These are phyloP conservation scores for Penicillium sp. DNA, from an alignment of 2,329 filamentous ascomycete species.

Conservation along the genomic window DNA sequence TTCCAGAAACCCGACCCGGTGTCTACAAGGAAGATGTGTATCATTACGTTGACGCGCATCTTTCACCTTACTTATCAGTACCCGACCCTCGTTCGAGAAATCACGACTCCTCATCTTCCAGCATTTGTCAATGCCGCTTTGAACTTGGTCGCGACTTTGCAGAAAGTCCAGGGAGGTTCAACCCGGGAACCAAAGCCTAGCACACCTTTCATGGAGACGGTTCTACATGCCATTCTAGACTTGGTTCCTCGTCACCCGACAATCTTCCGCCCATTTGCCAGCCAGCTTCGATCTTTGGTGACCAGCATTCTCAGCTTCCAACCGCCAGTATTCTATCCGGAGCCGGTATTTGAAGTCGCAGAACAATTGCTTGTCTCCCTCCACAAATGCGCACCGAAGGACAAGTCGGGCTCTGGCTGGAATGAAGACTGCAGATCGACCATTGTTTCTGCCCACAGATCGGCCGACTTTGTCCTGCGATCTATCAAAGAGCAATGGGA, in stretches of 20 bases:
- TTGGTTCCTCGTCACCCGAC: conserved; percentile 77
- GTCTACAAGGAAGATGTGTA: conserved; percentile 67
- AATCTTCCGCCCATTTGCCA: conserved; percentile 70
- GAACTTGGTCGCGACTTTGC: conserved; percentile 52
- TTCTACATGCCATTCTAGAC: conserved; percentile 65
- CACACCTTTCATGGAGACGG: conserved; percentile 56
- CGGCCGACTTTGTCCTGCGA: conserved; percentile 71
- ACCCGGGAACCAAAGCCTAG: conserved; percentile 35
- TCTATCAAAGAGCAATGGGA: conserved; percentile 78
- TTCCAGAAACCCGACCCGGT: conserved; percentile 68
- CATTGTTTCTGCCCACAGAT: conserved; percentile 61
- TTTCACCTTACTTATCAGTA: conserved; percentile 78
- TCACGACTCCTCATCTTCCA: conserved; percentile 76
- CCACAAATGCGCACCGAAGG: conserved; percentile 76
- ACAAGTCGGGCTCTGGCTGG: conserved; percentile 74
- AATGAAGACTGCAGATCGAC: conserved; percentile 57
- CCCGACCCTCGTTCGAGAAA: conserved; percentile 76
- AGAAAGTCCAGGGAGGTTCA: conserved; percentile 38
- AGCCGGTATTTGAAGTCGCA: conserved; percentile 53
- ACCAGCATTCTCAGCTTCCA: conserved; percentile 59
- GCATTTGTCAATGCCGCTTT: conserved; percentile 69
- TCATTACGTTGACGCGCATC: conserved; percentile 75
- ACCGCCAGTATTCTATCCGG: conserved; percentile 51
- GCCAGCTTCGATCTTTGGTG: conserved; percentile 61
- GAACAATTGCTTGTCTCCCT: conserved; percentile 64